Evolutionary conservation across 768 basidiomycete species (phyloP).

Genomic region (Calvatia gigantea): DNA sequence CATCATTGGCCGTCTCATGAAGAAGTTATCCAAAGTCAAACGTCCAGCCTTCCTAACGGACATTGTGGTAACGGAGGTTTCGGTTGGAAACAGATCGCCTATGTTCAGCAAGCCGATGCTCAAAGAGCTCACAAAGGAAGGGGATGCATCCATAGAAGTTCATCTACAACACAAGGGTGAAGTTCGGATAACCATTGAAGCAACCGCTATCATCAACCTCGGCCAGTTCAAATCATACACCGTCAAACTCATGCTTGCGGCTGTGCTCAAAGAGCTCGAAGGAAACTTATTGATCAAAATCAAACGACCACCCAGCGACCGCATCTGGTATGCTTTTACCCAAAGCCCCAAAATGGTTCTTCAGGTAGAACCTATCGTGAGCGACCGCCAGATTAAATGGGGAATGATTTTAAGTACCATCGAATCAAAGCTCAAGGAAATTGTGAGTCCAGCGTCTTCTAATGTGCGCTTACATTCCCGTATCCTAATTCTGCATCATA

Average conservation of each 20-base stretch:
- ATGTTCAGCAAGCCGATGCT: constrained; percentile 97
- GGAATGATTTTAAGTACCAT: constrained; percentile 87
- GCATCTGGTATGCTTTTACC: constrained; percentile 97
- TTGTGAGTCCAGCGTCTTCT: constrained; percentile 49
- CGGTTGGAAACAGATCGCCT: constrained; percentile 80
- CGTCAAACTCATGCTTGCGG: constrained; percentile 87
- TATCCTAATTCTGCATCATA: constrained; percentile 27
- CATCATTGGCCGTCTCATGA: constrained; percentile 87
- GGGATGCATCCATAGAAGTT: constrained; percentile 87
- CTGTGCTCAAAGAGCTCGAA: constrained; percentile 84
- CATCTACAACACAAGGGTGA: constrained; percentile 84
- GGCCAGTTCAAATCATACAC: constrained; percentile 86
- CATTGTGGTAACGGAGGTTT: constrained; percentile 83
- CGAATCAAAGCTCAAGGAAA: constrained; percentile 83
- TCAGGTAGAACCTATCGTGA: constrained; percentile 90
- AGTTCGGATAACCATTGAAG: constrained; percentile 84
- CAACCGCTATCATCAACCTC: constrained; percentile 82
- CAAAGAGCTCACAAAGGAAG: constrained; percentile 93
- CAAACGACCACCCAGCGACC: constrained; percentile 92
- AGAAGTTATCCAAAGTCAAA: constrained; percentile 90
- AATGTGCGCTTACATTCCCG: neutral
- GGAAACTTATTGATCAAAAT: constrained; percentile 88
- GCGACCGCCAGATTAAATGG: constrained; percentile 93
- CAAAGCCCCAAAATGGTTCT: constrained; percentile 84
- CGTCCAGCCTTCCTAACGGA: constrained; percentile 84